phyloP scores from a whole-genome alignment of 371 early-diverging fungal genomes.

The Phascolomyces articulosus region DNA sequence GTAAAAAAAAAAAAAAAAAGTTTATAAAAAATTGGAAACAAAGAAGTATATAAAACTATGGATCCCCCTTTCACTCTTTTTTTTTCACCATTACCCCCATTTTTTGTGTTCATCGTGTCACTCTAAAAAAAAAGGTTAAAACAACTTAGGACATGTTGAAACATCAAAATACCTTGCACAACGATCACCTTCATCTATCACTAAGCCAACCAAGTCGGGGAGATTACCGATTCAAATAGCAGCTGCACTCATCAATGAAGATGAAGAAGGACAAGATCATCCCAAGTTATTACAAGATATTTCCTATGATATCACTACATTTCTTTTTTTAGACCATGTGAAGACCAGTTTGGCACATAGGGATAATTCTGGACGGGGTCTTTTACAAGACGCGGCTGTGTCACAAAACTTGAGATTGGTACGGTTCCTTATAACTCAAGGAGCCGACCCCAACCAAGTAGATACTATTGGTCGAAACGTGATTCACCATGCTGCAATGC shows the following conservation, averaged over 20 bases:
- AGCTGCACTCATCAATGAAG: slow-evolving; percentile 12
- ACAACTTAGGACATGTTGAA: slow-evolving; percentile 36
- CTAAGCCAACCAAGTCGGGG: slow-evolving; percentile 45
- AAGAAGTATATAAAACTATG: too few relatives aligned
- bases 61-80: too few relatives aligned
- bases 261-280: slow-evolving; percentile 17
- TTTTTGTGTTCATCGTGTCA: background rate
- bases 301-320: slow-evolving; percentile 26
- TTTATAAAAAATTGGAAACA: too few relatives aligned
- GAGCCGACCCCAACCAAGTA: slow-evolving; percentile 37
- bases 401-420: slow-evolving; percentile 38
- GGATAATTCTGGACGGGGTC: slow-evolving; percentile 50
- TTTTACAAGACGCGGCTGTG: slow-evolving; percentile 47
- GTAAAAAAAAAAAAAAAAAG: slow-evolving; percentile 11
- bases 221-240: slow-evolving; percentile 50
- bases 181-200: slow-evolving; percentile 35
- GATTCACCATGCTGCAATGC: slow-evolving; percentile 56
- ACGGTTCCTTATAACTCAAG: slow-evolving; percentile 29
- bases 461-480: slow-evolving; percentile 49
- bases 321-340: slow-evolving; percentile 28
- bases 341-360: slow-evolving; percentile 23
- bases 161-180: slow-evolving; percentile 38
- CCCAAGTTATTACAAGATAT: background rate
- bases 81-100: background rate
- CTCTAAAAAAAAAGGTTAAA: background rate